These are phyloP conservation scores for Rhypophila decipiens DNA, from an alignment of 495 filamentous ascomycete genomes.

Conservation along the genomic window DNA sequence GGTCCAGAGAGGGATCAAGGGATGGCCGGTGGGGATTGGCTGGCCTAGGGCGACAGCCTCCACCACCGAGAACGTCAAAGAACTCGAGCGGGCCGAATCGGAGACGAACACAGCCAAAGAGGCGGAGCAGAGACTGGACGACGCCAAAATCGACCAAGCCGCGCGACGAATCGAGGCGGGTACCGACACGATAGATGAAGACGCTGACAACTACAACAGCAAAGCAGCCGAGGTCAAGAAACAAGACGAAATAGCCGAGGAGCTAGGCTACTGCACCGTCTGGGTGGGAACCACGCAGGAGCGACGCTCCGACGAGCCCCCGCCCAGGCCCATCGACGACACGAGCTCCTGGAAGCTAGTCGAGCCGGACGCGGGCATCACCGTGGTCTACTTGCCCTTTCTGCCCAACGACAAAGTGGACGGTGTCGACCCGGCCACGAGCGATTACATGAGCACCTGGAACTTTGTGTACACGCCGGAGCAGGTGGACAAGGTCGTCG, in stretches of 20 bases:
- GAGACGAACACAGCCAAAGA: conserved; percentile 50
- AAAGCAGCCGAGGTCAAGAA: conserved; percentile 22
- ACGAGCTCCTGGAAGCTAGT: conserved; percentile 68
- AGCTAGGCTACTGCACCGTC: conserved; percentile 84
- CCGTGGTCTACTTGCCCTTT: conserved; percentile 87
- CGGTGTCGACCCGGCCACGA: conserved; percentile 70
- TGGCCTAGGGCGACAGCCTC: conserved; percentile 65
- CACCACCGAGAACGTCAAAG: conserved; percentile 47
- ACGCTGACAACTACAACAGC: conserved; percentile 9
- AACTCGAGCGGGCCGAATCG: conserved; percentile 64
- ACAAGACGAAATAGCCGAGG: conserved; percentile 40
- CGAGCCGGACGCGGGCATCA: conserved; percentile 73
- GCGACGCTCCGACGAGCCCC: conserved; percentile 49
- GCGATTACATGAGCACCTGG: conserved; percentile 90
- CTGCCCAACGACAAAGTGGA: conserved; percentile 69
- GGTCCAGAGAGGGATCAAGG: conserved; percentile 76
- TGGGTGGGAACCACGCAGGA: conserved; percentile 87
- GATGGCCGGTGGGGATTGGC: conserved; percentile 86
- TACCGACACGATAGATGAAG: neutral
- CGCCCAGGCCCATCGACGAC: conserved; percentile 48
- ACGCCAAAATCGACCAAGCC: conserved; percentile 50
- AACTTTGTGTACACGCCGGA: conserved; percentile 91
- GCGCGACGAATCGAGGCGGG: conserved; percentile 17
- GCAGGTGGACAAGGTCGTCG: conserved; percentile 74
- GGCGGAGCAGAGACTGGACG: conserved; percentile 55